These are phyloP conservation scores for Dipodascopsis tothii DNA, from an alignment of 805 yeast species.

Conservation along the genomic window DNA sequence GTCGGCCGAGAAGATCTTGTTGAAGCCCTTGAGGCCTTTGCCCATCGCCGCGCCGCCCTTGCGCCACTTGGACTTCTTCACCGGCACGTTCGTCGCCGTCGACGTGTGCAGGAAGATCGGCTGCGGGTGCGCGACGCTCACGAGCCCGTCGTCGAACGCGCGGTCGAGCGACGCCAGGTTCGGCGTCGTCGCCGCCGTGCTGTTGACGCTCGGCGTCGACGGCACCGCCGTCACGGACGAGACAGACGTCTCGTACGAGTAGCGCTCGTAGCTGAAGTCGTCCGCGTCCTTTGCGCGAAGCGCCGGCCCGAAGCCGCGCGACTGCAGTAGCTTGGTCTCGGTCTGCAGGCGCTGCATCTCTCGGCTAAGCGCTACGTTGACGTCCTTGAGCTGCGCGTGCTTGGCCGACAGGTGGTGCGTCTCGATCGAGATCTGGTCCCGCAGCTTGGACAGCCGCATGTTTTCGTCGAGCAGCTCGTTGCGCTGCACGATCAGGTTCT, in stretches of 20 bases:
- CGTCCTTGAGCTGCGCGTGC: constrained; percentile 33
- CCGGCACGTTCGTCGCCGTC: not conserved
- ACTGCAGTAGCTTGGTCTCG: not conserved
- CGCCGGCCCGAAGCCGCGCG: no score
- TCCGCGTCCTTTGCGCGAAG: no score
- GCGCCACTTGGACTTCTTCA: constrained; percentile 30
- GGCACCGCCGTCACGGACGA: not conserved
- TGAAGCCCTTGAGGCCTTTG: constrained; percentile 30
- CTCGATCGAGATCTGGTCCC: constrained; percentile 30
- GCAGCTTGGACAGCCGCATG: constrained; percentile 24
- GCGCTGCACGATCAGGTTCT: constrained; percentile 28
- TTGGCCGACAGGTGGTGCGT: constrained; percentile 28
- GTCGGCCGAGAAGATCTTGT: constrained; percentile 28
- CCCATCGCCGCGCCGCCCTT: constrained; percentile 34
- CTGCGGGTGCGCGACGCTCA: constrained; percentile 3
- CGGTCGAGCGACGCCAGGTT: no score
- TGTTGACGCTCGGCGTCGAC: not conserved
- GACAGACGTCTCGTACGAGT: not conserved
- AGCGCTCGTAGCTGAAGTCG: no score
- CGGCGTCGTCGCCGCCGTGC: not conserved
- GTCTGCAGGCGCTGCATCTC: constrained; percentile 25
- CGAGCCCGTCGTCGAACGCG: no score
- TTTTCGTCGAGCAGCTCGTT: constrained; percentile 30
- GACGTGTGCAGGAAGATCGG: not conserved
- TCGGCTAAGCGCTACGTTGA: constrained; percentile 33